A percentile compares a stretch with the other conserved stretches of the same genome.
phyloP scores from a whole-genome alignment of 805 yeast species.

The Candida argentea region DNA sequence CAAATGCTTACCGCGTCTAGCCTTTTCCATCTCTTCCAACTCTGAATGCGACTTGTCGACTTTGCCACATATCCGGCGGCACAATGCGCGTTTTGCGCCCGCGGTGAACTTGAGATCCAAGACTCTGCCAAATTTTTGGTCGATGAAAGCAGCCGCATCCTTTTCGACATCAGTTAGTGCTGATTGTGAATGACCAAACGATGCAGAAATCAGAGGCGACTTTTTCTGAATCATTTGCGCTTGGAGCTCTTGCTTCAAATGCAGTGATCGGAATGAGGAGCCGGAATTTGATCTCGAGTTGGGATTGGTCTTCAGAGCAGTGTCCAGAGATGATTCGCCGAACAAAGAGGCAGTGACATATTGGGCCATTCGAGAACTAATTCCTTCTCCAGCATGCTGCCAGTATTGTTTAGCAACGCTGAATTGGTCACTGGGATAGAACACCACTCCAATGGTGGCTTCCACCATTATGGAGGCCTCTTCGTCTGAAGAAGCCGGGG shows the following conservation, averaged over 20 bases:
- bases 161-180: constrained; percentile 23
- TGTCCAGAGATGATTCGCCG: background rate
- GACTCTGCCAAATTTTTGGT: constrained; percentile 85
- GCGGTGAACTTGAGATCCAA: constrained; percentile 66
- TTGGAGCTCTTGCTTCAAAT: constrained; percentile 25
- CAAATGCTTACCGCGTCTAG: constrained; percentile 20
- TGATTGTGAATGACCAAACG: constrained; percentile 10
- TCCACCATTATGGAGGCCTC: constrained; percentile 54
- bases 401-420: constrained; percentile 76
- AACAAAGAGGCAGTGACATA: constrained; percentile 60
- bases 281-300: background rate
- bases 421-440: constrained; percentile 53
- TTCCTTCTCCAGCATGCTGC: constrained; percentile 98
- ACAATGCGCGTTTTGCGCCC: constrained; percentile 67
- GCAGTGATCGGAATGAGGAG: background rate
- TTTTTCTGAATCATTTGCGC: constrained; percentile 21
- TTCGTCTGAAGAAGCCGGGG: constrained; percentile 49
- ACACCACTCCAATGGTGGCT: constrained; percentile 67
- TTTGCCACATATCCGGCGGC: constrained; percentile 64
- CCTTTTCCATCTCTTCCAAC: constrained; percentile 17
- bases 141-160: constrained; percentile 62
- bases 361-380: constrained; percentile 83
- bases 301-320: too few relatives aligned
- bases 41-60: constrained; percentile 32
- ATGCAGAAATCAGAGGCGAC: constrained; percentile 23